Conservation (phyloP, 768 basidiomycete genomes). For the Inosperma sp. region DNA sequence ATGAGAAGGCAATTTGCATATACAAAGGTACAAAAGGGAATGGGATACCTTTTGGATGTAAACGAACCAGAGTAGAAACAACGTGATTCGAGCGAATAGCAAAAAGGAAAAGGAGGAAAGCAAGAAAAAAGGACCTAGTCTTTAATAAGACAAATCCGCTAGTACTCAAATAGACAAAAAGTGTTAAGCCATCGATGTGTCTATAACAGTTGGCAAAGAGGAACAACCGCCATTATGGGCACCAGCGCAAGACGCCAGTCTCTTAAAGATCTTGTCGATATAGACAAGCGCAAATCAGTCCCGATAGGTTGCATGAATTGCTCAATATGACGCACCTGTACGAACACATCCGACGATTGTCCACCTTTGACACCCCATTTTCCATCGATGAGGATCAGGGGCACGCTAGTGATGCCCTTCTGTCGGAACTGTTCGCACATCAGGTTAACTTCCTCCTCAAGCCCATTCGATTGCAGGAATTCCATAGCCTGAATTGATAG, state of each 20-base stretch:
- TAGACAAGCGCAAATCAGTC: background rate
- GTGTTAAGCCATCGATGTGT: slow-evolving; percentile 6
- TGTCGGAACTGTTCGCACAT: slow-evolving; percentile 58
- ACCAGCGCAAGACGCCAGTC: slow-evolving; percentile 38
- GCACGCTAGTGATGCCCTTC: slow-evolving; percentile 73
- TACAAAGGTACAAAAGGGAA: too few relatives aligned
- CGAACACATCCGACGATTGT: slow-evolving; percentile 65
- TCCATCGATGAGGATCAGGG: slow-evolving; percentile 72
- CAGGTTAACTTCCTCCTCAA: slow-evolving; percentile 56
- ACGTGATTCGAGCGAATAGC: too few relatives aligned
- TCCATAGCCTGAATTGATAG: slow-evolving; percentile 43
- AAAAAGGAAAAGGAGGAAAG: too few relatives aligned
- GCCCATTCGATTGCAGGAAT: slow-evolving; percentile 64
- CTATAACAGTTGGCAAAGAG: slow-evolving; percentile 18
- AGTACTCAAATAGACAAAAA: background rate
- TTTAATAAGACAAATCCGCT: slow-evolving; percentile 12
- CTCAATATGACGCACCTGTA: slow-evolving; percentile 42
- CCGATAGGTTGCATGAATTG: background rate
- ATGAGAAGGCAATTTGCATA: too few relatives aligned
- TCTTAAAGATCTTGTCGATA: slow-evolving; percentile 45
- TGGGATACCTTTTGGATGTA: too few relatives aligned
- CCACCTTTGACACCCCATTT: slow-evolving; percentile 76
- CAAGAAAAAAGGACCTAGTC: background rate
- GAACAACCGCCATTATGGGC: slow-evolving; percentile 32
- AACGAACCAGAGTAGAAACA: too few relatives aligned